Base-by-base conservation (phyloP, 176 grass and related monocot species). In the Oryza glumipatula region DNA sequence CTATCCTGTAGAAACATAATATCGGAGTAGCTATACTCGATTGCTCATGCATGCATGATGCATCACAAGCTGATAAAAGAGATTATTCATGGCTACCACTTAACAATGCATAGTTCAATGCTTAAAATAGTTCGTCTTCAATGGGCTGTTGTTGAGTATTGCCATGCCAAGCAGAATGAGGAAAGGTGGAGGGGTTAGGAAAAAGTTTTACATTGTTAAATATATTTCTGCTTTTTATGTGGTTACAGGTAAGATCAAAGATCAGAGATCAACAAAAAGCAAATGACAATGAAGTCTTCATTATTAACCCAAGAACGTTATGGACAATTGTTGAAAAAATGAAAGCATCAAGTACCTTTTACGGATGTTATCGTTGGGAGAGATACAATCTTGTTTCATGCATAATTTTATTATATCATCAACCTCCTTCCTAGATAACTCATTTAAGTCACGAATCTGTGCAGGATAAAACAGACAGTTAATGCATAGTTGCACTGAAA, bases 321-420 rank as follows among this genome's bases (percentile, higher is more conserved):
- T 28, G 21, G 9, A 38, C 76, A 49, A 46, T 70, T 64, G 11
- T 17, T 35, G 17, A 21, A 76, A 64, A 82, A 70, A 65, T n/a
- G 23, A 65, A 44, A 74, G 12, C 11, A 64, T 4, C 6, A 14
- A 22, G 24, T 67, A 84, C 91, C 88, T 84, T 84, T 93, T 84
- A 75, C 88, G 81, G 78, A 89, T 84, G 65, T 76, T 76, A 70
- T 87, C 84, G 11, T 87, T 84, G 70, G 68, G 81, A 63, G 88
- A 81, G 38, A 90, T 86, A 74, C 88, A 90, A 83, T 90, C 88
- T 83, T 90, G 84, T 74, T 86, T 90, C 88, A 90, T 86, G 84
- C 88, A 90, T 49, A 78, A 38, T 83, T 90, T 86, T 74, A 90
- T 83, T 83, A 90, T 91, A 77, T 85, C 89, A 77, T 91, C 85